Base-by-base conservation (phyloP, 2,329 filamentous ascomycete genomes). In the Rachicladosporium sp. region DNA sequence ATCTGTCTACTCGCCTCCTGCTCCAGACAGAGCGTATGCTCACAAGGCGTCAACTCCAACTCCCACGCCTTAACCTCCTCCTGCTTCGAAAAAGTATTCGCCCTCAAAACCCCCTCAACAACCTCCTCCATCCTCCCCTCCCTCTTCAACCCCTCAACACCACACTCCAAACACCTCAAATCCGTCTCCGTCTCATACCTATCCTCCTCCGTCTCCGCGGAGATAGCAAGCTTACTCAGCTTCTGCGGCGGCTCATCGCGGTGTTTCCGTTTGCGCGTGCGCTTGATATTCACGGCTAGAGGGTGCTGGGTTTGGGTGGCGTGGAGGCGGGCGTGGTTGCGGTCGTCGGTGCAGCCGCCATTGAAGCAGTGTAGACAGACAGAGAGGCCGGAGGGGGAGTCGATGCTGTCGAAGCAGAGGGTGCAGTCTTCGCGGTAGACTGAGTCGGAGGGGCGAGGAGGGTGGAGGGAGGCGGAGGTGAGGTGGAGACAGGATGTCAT, bases 41-140 rank as follows among this genome's bases (percentile, higher is more conserved):
- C 85, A 60, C 91, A 98, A 32, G 81, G 77, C 3, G 80, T 82
- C 51, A 95, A 73, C 62, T 96, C 89, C 59, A 93, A 85, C 62
- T 96, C 89, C 91, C 91, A 98, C 2, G 91, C 91, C 67, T 96
- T 94, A 54, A 98, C 83, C 67, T 98, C 93, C 58, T 95, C 87
- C 56, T 91, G 84, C 46, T 80, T 76, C 3, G 89, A 86, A 55
- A 93, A 96, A 0, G 91, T 94, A 60, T 91, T 93, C 30, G 91
- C 91, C 52, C 81, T 85, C 67, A 98, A 73, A 35, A 98, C 76
- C 2, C 80, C 82, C 30, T 93, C 77, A 9, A 95, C 77, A 9
- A 93, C 70, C 3, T 73, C 67, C 1, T 77, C 69, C 5, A 96
- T 70, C 56, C 80, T 82, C 1, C 77, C 73, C 6, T 66, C 66